Base-by-base conservation (phyloP, 2,329 filamentous ascomycete genomes). In the Fusarium begoniae region DNA sequence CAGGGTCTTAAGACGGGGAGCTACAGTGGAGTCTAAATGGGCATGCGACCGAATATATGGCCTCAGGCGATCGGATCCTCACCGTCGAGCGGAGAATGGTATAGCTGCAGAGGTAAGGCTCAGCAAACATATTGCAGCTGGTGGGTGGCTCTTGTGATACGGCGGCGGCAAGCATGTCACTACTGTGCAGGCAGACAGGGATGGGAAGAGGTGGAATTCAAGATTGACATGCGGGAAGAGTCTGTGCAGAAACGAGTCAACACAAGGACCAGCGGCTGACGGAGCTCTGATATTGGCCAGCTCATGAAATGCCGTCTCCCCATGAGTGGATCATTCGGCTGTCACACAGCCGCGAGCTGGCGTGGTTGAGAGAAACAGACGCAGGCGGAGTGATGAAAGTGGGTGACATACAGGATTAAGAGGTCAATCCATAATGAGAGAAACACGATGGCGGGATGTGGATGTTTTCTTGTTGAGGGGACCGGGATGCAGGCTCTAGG, bases 211-310 rank as follows among this genome's bases (percentile, higher is more conserved):
- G 68, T 74, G 73, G 74, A 66, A 78, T 76, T 76, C 73, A 73
- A 77, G 72, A 77, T 78, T 75, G 78, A 77, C 79, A 80, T 81
- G 77, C 76, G 78, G 70, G 76, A 74, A 76, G 67, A 70, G 67
- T 66, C 63, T 66, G 67, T 70, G 67, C 67, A 70, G 66, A 63
- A 70, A 54, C 61, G 61, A 66, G 69, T 58, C n/a, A 73, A 70
- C 53, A 64, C 76, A 75, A 77, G 77, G 77, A 77, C 75, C 81
- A 84, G 86, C 85, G 85, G 85, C 78, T 83, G 86, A 83, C 80
- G 79, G 82, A 78, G 80, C 81, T 81, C 83, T 84, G 83, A 88
- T 88, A 89, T 89, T 89, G 87, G 87, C 83, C 84, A 84, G 80
- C 47, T 51, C 44, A 53, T 62, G 61, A 77, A 63, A 79, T 78